phyloP scores from a whole-genome alignment of 2,329 filamentous ascomycete species.

The Diaporthe batatas region DNA sequence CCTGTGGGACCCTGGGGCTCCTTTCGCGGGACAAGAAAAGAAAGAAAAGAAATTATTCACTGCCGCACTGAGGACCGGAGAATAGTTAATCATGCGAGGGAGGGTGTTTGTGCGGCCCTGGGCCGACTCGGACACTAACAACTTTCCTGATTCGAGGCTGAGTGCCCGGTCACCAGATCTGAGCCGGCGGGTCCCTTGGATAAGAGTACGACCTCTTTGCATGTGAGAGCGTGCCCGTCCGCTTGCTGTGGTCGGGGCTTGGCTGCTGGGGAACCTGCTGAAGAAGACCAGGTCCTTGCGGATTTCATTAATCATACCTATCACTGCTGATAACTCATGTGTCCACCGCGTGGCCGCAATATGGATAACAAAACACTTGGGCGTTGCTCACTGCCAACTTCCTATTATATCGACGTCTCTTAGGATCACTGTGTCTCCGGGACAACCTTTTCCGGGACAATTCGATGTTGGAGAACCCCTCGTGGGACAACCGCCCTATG shows the following conservation, averaged over 20 bases:
- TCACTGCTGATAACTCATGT: no score
- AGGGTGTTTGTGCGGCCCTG: conserved; percentile 1
- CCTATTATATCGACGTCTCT: no score
- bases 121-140: conserved; percentile 10
- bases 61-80: background rate
- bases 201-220: background rate
- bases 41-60: background rate
- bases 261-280: background rate
- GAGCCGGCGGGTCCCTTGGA: background rate
- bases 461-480: no score
- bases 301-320: background rate
- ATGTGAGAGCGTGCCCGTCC: conserved; percentile 25
- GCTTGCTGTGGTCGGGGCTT: background rate
- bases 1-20: background rate
- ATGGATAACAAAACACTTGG: no score
- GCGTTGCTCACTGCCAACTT: no score
- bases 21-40: background rate
- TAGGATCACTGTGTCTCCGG: no score
- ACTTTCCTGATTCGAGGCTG: conserved; percentile 21
- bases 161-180: conserved; percentile 4
- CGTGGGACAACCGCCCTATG: no score
- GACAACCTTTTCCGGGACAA: no score
- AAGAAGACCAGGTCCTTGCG: background rate
- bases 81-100: background rate
- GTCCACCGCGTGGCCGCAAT: no score